Conservation (phyloP, 2,329 filamentous ascomycete species). For the Pseudovirgaria hyperparasitica region DNA sequence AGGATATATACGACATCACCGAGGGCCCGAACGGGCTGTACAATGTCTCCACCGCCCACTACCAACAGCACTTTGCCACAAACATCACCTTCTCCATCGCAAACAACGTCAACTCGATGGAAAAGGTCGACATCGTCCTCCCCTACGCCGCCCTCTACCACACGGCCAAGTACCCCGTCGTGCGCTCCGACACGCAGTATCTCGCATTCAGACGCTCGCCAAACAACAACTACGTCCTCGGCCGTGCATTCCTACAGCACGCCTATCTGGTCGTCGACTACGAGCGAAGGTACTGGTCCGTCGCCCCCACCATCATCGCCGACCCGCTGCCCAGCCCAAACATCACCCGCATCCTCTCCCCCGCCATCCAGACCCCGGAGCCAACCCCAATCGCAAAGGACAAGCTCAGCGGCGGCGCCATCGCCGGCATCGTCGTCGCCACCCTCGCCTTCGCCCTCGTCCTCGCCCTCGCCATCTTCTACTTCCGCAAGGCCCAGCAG, state of each 20-base stretch:
- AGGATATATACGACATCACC: slow-evolving; percentile 18
- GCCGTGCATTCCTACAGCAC: slow-evolving; percentile 24
- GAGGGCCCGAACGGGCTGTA: slow-evolving; percentile 24
- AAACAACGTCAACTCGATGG: slow-evolving; percentile 3
- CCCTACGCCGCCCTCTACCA: slow-evolving; percentile 18
- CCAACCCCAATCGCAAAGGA: slow-evolving; percentile 1
- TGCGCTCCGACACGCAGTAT: slow-evolving; percentile 10
- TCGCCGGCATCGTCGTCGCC: slow-evolving; percentile 20
- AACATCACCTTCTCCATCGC: slow-evolving; percentile 16
- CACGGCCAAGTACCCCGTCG: slow-evolving; percentile 6
- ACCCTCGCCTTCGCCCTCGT: slow-evolving; percentile 12
- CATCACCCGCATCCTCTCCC: slow-evolving; percentile 14
- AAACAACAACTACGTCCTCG: slow-evolving; percentile 14
- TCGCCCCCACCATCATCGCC: slow-evolving; percentile 14
- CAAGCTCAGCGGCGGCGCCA: slow-evolving; percentile 14
- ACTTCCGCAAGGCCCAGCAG: slow-evolving; percentile 9
- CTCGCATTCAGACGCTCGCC: slow-evolving; percentile 19
- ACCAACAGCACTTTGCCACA: slow-evolving; percentile 13
- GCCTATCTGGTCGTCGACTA: slow-evolving; percentile 25
- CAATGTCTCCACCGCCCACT: slow-evolving; percentile 14
- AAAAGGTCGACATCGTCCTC: slow-evolving; percentile 11
- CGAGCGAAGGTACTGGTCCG: slow-evolving; percentile 19
- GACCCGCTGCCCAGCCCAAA: slow-evolving; percentile 11
- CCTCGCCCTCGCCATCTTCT: slow-evolving; percentile 13
- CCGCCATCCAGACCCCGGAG: slow-evolving; percentile 3